phyloP scores from a whole-genome alignment of 176 grass and related monocot species.

The Triticum monococcum region DNA sequence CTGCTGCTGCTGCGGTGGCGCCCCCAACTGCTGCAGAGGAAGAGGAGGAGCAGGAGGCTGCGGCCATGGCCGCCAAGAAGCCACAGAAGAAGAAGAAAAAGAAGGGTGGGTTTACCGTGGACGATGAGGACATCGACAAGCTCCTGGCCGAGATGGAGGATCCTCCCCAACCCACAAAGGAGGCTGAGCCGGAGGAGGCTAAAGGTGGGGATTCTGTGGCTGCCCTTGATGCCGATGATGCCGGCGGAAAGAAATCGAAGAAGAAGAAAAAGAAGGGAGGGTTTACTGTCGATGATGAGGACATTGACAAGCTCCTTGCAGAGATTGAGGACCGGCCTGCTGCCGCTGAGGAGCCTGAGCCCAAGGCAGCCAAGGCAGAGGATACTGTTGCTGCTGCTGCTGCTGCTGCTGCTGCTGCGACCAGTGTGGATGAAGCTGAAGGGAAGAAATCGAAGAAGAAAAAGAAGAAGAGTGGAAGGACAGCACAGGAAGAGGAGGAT shows the following conservation, averaged over 20 bases:
- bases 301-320: constrained; percentile 54
- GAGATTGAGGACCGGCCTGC: constrained; percentile 39
- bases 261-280: constrained; percentile 95
- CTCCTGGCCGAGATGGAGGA: constrained; percentile 51
- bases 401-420: neutral
- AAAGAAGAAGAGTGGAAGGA: constrained; percentile 88
- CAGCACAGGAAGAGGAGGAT: constrained; percentile 84
- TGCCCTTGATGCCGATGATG: constrained; percentile 38
- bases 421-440: constrained; percentile 42
- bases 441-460: constrained; percentile 93
- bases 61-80: constrained; percentile 44
- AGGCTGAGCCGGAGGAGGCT: constrained; percentile 37
- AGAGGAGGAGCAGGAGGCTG: constrained; percentile 17
- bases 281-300: constrained; percentile 56
- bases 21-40: constrained; percentile 21
- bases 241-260: constrained; percentile 60
- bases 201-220: constrained; percentile 14
- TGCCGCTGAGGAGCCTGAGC: constrained; percentile 32
- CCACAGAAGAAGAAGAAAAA: constrained; percentile 93
- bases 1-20: neutral
- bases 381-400: too few relatives aligned
- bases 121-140: constrained; percentile 69
- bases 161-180: constrained; percentile 12
- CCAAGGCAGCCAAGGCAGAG: constrained; percentile 12
- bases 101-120: constrained; percentile 61